Evolutionary conservation across 768 basidiomycete genomes (phyloP).

Genomic region (Tremella yokohamensis): DNA sequence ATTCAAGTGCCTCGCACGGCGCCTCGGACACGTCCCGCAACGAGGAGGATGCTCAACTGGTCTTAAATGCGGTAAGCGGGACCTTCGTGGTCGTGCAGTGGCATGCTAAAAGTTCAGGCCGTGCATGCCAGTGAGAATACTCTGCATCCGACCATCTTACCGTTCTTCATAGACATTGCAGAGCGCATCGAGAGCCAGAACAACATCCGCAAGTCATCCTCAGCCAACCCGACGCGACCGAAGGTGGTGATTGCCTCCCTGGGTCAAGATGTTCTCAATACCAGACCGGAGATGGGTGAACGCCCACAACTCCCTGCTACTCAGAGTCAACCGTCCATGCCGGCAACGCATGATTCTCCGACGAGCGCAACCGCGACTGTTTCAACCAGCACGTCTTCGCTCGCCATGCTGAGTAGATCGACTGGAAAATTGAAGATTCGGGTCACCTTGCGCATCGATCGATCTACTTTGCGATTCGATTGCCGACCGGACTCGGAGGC

Average conservation of each 20-base stretch:
- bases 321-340: neutral
- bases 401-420: conserved; percentile 46
- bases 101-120: conserved; percentile 19
- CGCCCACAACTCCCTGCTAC: neutral
- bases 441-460: conserved; percentile 85
- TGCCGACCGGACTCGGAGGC: conserved; percentile 91
- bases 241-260: neutral
- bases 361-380: conserved; percentile 6
- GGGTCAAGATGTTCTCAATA: neutral
- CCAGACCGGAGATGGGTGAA: neutral
- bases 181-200: conserved; percentile 67
- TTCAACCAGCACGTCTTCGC: neutral
- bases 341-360: conserved; percentile 5
- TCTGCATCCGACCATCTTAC: conserved; percentile 73
- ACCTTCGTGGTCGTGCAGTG: too few relatives aligned
- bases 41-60: conserved; percentile 56
- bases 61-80: conserved; percentile 71
- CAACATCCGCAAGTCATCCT: conserved; percentile 53
- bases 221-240: neutral
- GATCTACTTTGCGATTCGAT: conserved; percentile 77
- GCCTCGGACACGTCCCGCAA: conserved; percentile 4
- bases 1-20: conserved; percentile 22
- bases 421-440: conserved; percentile 55
- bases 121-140: conserved; percentile 83
- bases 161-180: conserved; percentile 76